Conservation (phyloP, 176 grass and related monocot genomes). For the Ampelocalamus luodianensis region DNA sequence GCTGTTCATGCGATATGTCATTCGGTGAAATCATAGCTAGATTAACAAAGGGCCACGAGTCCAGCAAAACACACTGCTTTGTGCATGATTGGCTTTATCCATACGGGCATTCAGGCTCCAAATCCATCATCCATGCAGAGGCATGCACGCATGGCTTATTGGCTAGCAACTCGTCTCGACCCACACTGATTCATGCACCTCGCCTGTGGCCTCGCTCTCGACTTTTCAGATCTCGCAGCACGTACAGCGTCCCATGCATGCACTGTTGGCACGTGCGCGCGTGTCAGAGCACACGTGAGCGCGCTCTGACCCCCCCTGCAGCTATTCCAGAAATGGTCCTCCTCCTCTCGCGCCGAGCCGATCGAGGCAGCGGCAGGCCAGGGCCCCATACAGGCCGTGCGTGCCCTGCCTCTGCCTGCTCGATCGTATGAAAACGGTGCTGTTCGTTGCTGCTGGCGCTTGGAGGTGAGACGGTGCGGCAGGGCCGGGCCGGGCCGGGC, state of each 20-base stretch:
- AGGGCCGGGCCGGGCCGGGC: not conserved
- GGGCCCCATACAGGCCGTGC: not conserved
- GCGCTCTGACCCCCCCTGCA: slow-evolving; percentile 14
- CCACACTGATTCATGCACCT: not conserved
- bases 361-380: not conserved
- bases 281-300: slow-evolving; percentile 56
- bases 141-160: too few species aligned
- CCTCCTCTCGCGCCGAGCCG: slow-evolving; percentile 29
- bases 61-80: too few species aligned
- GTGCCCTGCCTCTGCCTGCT: not conserved
- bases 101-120: too few species aligned
- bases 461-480: not conserved
- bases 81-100: too few species aligned
- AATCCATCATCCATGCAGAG: not conserved
- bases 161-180: too few species aligned
- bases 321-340: slow-evolving; percentile 39
- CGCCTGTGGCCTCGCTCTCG: not conserved
- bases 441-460: not conserved
- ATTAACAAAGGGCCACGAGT: not conserved
- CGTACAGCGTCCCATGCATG: not conserved
- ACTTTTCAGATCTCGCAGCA: slow-evolving; percentile 30
- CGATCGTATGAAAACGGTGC: not conserved
- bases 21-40: not conserved
- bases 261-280: slow-evolving; percentile 63
- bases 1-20: not conserved